phyloP scores from a whole-genome alignment of 2,329 filamentous ascomycete species.

The Gnomoniopsis sp. region DNA sequence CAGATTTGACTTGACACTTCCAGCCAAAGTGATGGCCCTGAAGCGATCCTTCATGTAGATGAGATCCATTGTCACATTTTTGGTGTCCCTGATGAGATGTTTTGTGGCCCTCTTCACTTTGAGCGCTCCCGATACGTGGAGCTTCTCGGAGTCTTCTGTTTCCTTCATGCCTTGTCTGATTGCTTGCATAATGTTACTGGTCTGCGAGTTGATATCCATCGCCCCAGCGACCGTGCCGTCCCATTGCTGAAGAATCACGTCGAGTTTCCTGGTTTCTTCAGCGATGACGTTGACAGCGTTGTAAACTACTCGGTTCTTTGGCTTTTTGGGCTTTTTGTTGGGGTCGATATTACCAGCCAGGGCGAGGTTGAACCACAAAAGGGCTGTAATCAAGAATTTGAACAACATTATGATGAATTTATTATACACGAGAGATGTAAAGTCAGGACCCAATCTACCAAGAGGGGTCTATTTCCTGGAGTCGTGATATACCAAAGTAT shows the following conservation, averaged over 20 bases:
- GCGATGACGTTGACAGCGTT: neutral
- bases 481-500: too few relatives aligned
- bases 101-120: neutral
- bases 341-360: neutral
- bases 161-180: neutral
- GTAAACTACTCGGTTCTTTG: neutral
- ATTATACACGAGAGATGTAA: too few relatives aligned
- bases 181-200: neutral
- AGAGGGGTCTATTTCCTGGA: too few relatives aligned
- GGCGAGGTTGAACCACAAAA: neutral
- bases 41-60: neutral
- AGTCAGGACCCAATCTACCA: too few relatives aligned
- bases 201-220: neutral
- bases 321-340: neutral
- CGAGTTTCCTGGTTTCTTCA: neutral
- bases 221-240: neutral
- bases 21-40: neutral
- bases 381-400: neutral
- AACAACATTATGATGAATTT: neutral
- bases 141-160: neutral
- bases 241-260: neutral
- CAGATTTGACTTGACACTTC: neutral
- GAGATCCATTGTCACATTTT: neutral
- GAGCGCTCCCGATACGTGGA: neutral
- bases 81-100: neutral